phyloP scores from a whole-genome alignment of 495 filamentous ascomycete species.

The Durotheca rogersii region DNA sequence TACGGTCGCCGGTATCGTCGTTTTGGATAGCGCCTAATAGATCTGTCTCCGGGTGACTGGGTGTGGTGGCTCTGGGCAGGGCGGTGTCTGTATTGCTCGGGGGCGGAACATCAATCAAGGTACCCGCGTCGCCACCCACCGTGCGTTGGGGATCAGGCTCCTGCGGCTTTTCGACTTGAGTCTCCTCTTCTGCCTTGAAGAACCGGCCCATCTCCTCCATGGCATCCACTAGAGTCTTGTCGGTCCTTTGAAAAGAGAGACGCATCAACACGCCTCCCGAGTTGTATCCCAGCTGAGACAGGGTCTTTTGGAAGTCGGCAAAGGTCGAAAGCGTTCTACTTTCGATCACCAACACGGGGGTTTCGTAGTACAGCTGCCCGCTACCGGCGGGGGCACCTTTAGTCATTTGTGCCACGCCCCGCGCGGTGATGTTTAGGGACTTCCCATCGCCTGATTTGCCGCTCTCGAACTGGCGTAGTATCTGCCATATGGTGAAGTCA shows the following conservation, averaged over 20 bases:
- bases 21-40: background rate
- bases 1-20: background rate
- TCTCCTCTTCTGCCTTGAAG: slow-evolving; percentile 54
- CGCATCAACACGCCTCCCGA: slow-evolving; percentile 76
- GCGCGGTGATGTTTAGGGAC: slow-evolving; percentile 74
- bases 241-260: slow-evolving; percentile 71
- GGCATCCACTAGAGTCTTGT: slow-evolving; percentile 79
- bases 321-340: slow-evolving; percentile 73
- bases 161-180: slow-evolving; percentile 11
- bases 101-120: slow-evolving; percentile 14
- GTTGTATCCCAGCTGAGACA: slow-evolving; percentile 84
- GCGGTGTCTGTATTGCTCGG: background rate
- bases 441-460: slow-evolving; percentile 55
- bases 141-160: slow-evolving; percentile 1
- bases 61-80: slow-evolving; percentile 5
- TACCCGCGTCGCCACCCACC: slow-evolving; percentile 6
- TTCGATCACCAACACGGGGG: slow-evolving; percentile 78
- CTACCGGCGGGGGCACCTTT: slow-evolving; percentile 54
- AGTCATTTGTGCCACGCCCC: slow-evolving; percentile 62
- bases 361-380: slow-evolving; percentile 83
- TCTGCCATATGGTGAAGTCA: slow-evolving; percentile 80
- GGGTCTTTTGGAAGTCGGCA: slow-evolving; percentile 78
- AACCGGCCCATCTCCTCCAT: slow-evolving; percentile 75
- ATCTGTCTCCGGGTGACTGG: slow-evolving; percentile 7
- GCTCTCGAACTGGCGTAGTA: slow-evolving; percentile 85